Base-by-base conservation (phyloP, 768 basidiomycete genomes). In the Fistulinella prunicolor region DNA sequence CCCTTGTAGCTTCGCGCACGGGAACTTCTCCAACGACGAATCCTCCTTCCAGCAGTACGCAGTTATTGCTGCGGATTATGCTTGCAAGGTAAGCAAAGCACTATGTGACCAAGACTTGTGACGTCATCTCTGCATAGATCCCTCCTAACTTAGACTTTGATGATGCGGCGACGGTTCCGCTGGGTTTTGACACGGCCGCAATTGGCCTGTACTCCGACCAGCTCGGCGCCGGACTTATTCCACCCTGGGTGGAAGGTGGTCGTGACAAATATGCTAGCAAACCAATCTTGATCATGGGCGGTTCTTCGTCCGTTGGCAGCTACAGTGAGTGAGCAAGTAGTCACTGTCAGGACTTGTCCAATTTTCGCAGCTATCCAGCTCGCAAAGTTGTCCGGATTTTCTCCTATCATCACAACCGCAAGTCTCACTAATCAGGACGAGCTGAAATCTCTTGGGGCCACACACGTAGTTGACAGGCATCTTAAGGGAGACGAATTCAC, bases 271-370 rank as follows among this genome's bases (percentile, higher is more conserved):
- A 77, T 48, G 47, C 62, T 1, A 72, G 62, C 1, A 66, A 66
- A 9, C 70, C 78, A 1, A 69, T 79, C 16, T 52, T 81, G 40
- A 67, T 80, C 46, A 54, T 76, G 24, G 79, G 78, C n/a, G 78
- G 78, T 5, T 60, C 75, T 6, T 69, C 70, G 10, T 74, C 73
- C 17, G 76, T 78, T 0, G 78, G 78, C n/a, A 71, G 71, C 63
- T 73, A 64, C 38, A 67, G 77, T 74, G 51, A 50, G 67, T 57
- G n/a, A 38, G 46, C 22, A 20, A 2, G 5, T 16, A 3, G 9
- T 6, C 21, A 16, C 9, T 7, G 32, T 52, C 30, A 12, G 34
- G 19, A 8, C 47, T 62, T 22, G 16, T 53, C 40, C 24, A 21
- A 34, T 6, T 20, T 36, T 38, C 26, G 32, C 44, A 72, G 74